Evolutionary conservation across 2,329 filamentous ascomycete genomes (phyloP).

Genomic region (Plenodomus biglobosus): DNA sequence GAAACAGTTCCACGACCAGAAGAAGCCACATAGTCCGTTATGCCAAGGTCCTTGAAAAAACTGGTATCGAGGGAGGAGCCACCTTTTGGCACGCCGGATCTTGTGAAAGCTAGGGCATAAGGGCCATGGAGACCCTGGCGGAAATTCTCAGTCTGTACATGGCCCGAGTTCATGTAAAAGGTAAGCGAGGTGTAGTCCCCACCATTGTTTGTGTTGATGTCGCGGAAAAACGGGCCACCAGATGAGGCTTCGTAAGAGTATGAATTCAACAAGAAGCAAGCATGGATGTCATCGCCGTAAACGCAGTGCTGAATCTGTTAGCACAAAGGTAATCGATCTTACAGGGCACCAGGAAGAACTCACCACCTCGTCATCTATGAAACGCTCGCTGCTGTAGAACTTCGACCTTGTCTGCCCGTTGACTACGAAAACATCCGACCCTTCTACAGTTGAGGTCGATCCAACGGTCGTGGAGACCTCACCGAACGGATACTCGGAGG

Average conservation of each 20-base stretch:
- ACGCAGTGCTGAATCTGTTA: constrained; percentile 56
- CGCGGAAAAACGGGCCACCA: constrained; percentile 64
- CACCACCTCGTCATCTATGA: constrained; percentile 60
- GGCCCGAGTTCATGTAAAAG: constrained; percentile 69
- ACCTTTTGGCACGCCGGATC: constrained; percentile 56
- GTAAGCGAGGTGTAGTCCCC: constrained; percentile 61
- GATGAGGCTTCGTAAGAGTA: constrained; percentile 62
- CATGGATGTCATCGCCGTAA: constrained; percentile 54
- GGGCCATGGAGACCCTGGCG: constrained; percentile 67
- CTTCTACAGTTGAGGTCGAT: constrained; percentile 58
- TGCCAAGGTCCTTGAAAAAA: constrained; percentile 61
- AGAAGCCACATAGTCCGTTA: constrained; percentile 61
- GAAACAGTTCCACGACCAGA: constrained; percentile 61
- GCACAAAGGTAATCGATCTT: background rate
- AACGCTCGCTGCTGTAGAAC: constrained; percentile 69
- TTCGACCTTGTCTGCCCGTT: constrained; percentile 66
- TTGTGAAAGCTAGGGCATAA: constrained; percentile 63
- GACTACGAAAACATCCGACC: constrained; percentile 56
- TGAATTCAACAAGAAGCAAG: constrained; percentile 61
- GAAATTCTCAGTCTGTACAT: constrained; percentile 59
- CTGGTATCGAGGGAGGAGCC: constrained; percentile 53
- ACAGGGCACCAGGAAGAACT: background rate
- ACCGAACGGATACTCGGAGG: constrained; percentile 42
- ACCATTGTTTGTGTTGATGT: constrained; percentile 67
- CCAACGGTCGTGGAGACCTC: constrained; percentile 58